Evolutionary conservation across 2,329 filamentous ascomycete species (phyloP).

Genomic region (Endoconidiophora polonica): DNA sequence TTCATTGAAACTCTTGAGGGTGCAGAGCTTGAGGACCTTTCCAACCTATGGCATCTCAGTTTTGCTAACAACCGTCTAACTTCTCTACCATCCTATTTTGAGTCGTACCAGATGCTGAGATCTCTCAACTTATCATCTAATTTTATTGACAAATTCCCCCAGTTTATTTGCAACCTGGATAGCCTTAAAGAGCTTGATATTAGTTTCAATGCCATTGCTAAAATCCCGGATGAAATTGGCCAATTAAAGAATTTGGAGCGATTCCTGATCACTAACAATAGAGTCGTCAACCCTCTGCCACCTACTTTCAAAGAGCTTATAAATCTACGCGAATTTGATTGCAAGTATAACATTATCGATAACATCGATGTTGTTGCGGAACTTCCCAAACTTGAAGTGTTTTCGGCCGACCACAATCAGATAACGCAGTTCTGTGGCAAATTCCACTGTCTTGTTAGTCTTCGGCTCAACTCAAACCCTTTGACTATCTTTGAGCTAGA

Average conservation of each 20-base stretch:
- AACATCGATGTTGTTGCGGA: conserved; percentile 76
- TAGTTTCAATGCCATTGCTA: conserved; percentile 83
- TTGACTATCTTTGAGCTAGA: conserved; percentile 84
- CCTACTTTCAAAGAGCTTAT: conserved; percentile 53
- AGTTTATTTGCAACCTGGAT: conserved; percentile 66
- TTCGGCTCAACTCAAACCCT: conserved; percentile 88
- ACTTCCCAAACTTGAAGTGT: conserved; percentile 70
- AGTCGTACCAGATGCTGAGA: conserved; percentile 59
- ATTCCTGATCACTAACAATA: conserved; percentile 91
- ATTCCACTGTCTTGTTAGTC: conserved; percentile 68
- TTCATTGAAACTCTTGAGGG: conserved; percentile 73
- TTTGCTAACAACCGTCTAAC: conserved; percentile 84
- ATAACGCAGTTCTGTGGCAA: conserved; percentile 79
- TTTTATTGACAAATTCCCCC: conserved; percentile 67
- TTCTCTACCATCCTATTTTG: conserved; percentile 65
- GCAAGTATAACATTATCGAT: conserved; percentile 80
- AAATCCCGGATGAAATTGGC: conserved; percentile 62
- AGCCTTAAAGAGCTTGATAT: conserved; percentile 85
- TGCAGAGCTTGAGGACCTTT: conserved; percentile 60
- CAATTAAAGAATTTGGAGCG: conserved; percentile 66
- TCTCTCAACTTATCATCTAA: conserved; percentile 90
- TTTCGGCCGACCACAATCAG: conserved; percentile 82
- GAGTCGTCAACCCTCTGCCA: conserved; percentile 59
- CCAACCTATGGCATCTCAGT: conserved; percentile 71
- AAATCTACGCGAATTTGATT: conserved; percentile 77